Conservation (phyloP, 2,329 filamentous ascomycete genomes). For the Fusarium austroafricanum region DNA sequence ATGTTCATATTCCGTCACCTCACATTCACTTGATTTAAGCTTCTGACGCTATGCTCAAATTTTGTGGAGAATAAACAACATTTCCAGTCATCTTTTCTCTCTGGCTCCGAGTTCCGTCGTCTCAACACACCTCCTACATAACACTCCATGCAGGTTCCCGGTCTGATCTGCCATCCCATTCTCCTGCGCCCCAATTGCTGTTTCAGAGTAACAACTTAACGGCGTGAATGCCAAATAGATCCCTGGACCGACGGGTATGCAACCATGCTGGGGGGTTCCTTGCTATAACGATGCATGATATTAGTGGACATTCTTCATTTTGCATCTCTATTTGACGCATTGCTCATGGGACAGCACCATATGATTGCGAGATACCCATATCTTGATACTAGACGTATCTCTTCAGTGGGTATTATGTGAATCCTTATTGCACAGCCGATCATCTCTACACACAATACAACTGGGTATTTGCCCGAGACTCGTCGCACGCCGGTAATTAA, state of each 20-base stretch:
- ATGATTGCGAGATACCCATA: slow-evolving; percentile 9
- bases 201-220: slow-evolving; percentile 30
- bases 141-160: slow-evolving; percentile 27
- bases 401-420: neutral
- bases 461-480: slow-evolving; percentile 11
- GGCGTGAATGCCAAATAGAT: slow-evolving; percentile 19
- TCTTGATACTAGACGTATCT: neutral
- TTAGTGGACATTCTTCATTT: slow-evolving; percentile 11
- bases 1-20: neutral
- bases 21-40: neutral
- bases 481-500: slow-evolving; percentile 18
- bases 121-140: neutral
- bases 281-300: slow-evolving; percentile 20
- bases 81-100: neutral
- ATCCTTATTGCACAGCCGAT: slow-evolving; percentile 4
- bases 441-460: slow-evolving; percentile 8
- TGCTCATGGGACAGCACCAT: neutral
- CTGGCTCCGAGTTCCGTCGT: neutral
- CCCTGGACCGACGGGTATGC: slow-evolving; percentile 17
- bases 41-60: slow-evolving; percentile 3
- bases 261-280: slow-evolving; percentile 5
- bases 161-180: slow-evolving; percentile 33
- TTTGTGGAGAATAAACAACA: slow-evolving; percentile 22
- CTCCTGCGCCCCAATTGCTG: slow-evolving; percentile 21
- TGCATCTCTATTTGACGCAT: slow-evolving; percentile 1